phyloP scores from a whole-genome alignment of 1,284 basidiomycete species.

The Sporisorium scitamineum region DNA sequence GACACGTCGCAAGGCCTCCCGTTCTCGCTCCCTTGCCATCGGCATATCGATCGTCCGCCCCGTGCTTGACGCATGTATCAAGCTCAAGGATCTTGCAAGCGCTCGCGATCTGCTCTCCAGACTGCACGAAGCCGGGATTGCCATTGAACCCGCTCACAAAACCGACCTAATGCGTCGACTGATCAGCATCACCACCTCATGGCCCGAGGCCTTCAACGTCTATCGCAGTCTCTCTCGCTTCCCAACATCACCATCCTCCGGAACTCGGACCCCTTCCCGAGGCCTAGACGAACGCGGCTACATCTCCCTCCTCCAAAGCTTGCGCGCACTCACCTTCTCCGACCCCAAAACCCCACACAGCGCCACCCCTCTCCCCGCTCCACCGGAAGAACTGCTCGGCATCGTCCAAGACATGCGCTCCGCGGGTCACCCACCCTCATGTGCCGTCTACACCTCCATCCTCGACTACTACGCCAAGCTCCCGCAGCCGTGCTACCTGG shows the following conservation, averaged over 20 bases:
- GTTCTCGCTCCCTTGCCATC: not conserved
- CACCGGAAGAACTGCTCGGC: conserved; percentile 78
- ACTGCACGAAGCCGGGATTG: conserved; percentile 24
- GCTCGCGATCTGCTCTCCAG: conserved; percentile 33
- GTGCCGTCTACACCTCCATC: conserved; percentile 79
- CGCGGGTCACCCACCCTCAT: conserved; percentile 75
- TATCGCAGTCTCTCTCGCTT: conserved; percentile 36
- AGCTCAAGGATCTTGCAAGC: conserved; percentile 29
- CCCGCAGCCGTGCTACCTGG: conserved; percentile 31
- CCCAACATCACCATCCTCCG: conserved; percentile 1
- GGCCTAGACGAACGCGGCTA: conserved; percentile 28
- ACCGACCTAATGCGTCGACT: conserved; percentile 23
- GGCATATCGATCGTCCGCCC: conserved; percentile 28
- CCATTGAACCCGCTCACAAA: conserved; percentile 20
- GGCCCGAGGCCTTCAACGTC: conserved; percentile 41
- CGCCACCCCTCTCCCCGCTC: conserved; percentile 70
- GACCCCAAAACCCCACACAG: not conserved
- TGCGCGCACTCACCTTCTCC: conserved; percentile 21
- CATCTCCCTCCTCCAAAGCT: conserved; percentile 20
- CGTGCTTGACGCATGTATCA: conserved; percentile 51
- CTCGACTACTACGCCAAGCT: conserved; percentile 72
- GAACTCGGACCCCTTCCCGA: not conserved
- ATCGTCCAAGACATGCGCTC: conserved; percentile 86
- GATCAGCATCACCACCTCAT: conserved; percentile 34
- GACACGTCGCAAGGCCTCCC: not conserved